These are phyloP conservation scores for Monosporozyma siamensis DNA, from an alignment of 805 yeast species.

Conservation along the genomic window DNA sequence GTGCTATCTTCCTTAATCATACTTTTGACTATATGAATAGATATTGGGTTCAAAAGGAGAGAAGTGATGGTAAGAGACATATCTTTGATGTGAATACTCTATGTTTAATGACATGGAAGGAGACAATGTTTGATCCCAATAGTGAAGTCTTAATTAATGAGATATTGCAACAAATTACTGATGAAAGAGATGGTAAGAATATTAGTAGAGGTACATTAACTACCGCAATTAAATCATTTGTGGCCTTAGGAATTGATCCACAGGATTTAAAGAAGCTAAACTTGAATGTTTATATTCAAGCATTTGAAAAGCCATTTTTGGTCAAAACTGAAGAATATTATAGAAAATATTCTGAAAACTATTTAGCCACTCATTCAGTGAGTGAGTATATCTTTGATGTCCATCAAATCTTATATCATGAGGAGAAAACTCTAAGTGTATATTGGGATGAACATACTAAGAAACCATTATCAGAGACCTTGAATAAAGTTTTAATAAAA, in stretches of 20 bases:
- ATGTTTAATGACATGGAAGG: constrained; percentile 81
- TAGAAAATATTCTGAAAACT: constrained; percentile 54
- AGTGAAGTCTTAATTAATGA: constrained; percentile 53
- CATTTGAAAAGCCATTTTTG: constrained; percentile 71
- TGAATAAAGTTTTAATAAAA: constrained; percentile 68
- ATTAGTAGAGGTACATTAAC: constrained; percentile 60
- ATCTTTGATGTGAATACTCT: constrained; percentile 87
- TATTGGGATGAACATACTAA: constrained; percentile 82
- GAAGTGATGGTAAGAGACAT: constrained; percentile 85
- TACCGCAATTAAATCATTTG: constrained; percentile 76
- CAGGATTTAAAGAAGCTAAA: constrained; percentile 83
- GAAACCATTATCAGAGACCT: constrained; percentile 61
- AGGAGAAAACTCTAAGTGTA: constrained; percentile 64
- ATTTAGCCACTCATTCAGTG: constrained; percentile 64
- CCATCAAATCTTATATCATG: constrained; percentile 73
- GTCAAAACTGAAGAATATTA: constrained; percentile 48
- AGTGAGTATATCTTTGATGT: constrained; percentile 88
- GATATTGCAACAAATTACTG: constrained; percentile 63
- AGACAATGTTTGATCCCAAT: constrained; percentile 64
- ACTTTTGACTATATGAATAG: constrained; percentile 93
- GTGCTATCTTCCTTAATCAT: constrained; percentile 85
- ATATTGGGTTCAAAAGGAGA: constrained; percentile 94
- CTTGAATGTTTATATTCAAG: constrained; percentile 67
- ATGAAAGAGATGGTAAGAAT: constrained; percentile 70
- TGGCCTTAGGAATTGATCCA: constrained; percentile 80